phyloP scores from a whole-genome alignment of 805 yeast genomes.

The Metschnikowia henanensis region DNA sequence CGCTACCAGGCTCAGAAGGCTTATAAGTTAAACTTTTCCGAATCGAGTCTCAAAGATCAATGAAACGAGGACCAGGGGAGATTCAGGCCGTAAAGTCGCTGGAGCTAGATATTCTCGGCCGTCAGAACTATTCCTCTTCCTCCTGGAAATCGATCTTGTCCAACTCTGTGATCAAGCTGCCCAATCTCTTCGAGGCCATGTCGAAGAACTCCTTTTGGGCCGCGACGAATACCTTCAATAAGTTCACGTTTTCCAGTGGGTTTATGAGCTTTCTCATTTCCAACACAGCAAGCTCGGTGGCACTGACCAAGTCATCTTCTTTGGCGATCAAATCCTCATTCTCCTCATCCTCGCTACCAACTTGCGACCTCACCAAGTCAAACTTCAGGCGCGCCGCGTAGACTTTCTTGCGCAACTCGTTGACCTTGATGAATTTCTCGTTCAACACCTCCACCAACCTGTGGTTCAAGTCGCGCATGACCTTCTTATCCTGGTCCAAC shows the following conservation, averaged over 20 bases:
- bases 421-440: slow-evolving; percentile 59
- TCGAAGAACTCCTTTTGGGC: slow-evolving; percentile 66
- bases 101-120: no score
- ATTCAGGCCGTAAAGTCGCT: no score
- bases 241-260: slow-evolving; percentile 61
- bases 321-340: slow-evolving; percentile 51
- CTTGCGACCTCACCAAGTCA: slow-evolving; percentile 65
- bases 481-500: slow-evolving; percentile 65
- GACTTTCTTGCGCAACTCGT: slow-evolving; percentile 63
- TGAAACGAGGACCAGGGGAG: no score
- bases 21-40: no score
- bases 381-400: slow-evolving; percentile 69
- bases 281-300: slow-evolving; percentile 76
- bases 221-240: slow-evolving; percentile 64
- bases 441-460: slow-evolving; percentile 53
- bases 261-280: slow-evolving; percentile 72
- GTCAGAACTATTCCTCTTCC: slow-evolving; percentile 28
- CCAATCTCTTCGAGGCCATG: slow-evolving; percentile 34
- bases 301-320: slow-evolving; percentile 80
- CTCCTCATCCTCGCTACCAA: slow-evolving; percentile 44
- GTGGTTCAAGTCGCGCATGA: slow-evolving; percentile 58
- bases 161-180: slow-evolving; percentile 29
- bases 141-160: slow-evolving; percentile 37
- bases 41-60: no score
- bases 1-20: no score